Evolutionary conservation across 192 early-diverging fungal species (phyloP), one percentile per base, ranked within the genome.

Genomic region (Coemansia sp.): DNA sequence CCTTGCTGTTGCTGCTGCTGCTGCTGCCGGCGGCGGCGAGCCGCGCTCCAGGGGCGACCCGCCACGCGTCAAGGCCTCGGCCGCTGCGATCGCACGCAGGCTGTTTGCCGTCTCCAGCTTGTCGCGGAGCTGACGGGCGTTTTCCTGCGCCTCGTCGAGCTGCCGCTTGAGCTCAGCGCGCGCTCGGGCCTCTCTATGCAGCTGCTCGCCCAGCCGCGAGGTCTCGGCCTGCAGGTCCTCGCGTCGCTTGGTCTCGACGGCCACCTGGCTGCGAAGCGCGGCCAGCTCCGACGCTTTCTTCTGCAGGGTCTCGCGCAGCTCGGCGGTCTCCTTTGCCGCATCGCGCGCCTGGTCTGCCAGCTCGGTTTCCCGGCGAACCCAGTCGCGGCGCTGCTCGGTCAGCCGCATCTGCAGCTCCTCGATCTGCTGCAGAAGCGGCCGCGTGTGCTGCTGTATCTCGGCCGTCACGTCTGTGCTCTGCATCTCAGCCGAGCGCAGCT

Each of bases 151-250:
- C 23, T 65, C 61, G 25, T 77, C 74, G 16, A 77, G 74, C 69
- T 77, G 74, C 57, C 60, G 69, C 65, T 68, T 77, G 30, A 77
- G 55, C 18, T 77, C 74, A 0, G 74, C 61, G 32, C 74, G 74
- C 52, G 66, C 69, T 29, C 66, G 64, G 25, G 65, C 35, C 56
- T 77, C 74, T 0, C 58, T 52, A 11, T 60, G 91, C 87, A 57
- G 90, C 89, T 18, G 90, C 81, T 7, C 91, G 59, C 56, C 90
- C 86, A 82, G 87, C 82, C 85, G 78, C 18, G 22, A 4, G 9
- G 60, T 22, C 5, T 69, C 58, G 11, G 64, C 52, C 22, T 55
- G 64, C 4, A 22, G 42, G 18, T 39, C 34, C 16, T 65, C 72
- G 6, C 42, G 47, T 4, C 60, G 61, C 50, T 59, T 61, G 42